Evolutionary conservation across 768 basidiomycete species (phyloP), one percentile per base, ranked within the genome.

Genomic region (Strobilomyces confusus): DNA sequence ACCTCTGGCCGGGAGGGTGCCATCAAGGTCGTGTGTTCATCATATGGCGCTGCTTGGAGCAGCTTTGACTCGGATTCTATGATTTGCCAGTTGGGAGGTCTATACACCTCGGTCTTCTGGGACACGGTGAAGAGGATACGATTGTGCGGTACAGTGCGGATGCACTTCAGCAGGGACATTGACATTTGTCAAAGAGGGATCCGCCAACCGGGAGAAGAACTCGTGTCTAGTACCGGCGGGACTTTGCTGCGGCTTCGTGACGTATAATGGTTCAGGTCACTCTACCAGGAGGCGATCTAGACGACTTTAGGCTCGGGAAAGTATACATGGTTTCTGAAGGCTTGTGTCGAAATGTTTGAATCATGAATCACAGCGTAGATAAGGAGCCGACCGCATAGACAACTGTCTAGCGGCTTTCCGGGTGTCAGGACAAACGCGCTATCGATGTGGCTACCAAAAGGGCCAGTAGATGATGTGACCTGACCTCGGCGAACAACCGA

Each of bases 1-100:
- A 40, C 47, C 30, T 52, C 30, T 42, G 32, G 29, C 49, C 14
- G 51, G 51, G 29, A 42, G 51, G 32, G 17, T 51, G 26, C 50
- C 25, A 26, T 33, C 33, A 9, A 34, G 19, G 19, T 25, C 49
- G 11, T n/a, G n/a, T n/a, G n/a, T n/a, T n/a, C n/a, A n/a, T n/a
- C n/a, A n/a, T 26, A 30, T 42, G 38, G 8, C 38, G 48, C 23
- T 34, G n/a, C 25, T 36, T 20, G 11, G 20, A 22, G 32, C 9
- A 40, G 12, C 29, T 42, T 23, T 17, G n/a, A n/a, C n/a, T n/a
- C n/a, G n/a, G 20, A 29, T 17, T 43, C 13, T 6, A 22, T 5
- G 11, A 32, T 23, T 40, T 25, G 22, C 29, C 5, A 55, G 52
- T 34, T 55, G 23, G 37, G 37, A 19, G 20, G 43, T 33, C 42